Evolutionary conservation across 257 asterid genomes (phyloP), one percentile per base, ranked within the genome.

Genomic region (Jacaranda copaia): DNA sequence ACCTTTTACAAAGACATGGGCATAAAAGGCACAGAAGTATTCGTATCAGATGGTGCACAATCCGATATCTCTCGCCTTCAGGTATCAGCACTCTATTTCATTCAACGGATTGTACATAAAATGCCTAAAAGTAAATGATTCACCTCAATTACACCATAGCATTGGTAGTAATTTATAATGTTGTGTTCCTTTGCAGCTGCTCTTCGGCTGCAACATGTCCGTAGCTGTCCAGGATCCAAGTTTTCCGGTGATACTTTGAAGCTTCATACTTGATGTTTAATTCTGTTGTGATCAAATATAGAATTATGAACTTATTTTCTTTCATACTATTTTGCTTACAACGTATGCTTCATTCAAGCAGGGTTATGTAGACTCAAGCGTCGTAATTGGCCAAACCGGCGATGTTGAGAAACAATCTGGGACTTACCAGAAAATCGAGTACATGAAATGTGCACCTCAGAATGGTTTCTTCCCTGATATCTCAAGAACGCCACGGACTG

Each of bases 351-450:
- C 32, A 25, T 25, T 55, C 8, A 0, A n/a, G 19, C 90, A 89
- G 94, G 94, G 91, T 60, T 89, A 89, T 63, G 58, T 84, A 51
- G 94, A 89, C 77, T 87, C 94, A 18, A 73, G 92, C 57, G 94
- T 87, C 65, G 87, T 89, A 72, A 68, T 86, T 20, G 92, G 92
- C 6, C 92, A 88, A 73, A 69, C 84, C 5, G 92, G 94, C 20
- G 83, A 84, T 71, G 73, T 61, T 51, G 81, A 80, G 20, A 56
- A 83, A 5, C 79, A 62, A 12, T 72, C 86, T 12, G 89, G 88
- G 61, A 63, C 75, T 70, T 89, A 89, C 40, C 66, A 71, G 63
- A 87, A 78, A 8, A 84, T 89, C 0, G 77, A 78, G 55, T 89
- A 89, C 81, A 80, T 87, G 88, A 85, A 66, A 36, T 89, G 94